Percentiles rank a stretch among this genome's conserved stretches.
Conservation (phyloP, 2,329 filamentous ascomycete genomes). For the Diaporthe humulicola region DNA sequence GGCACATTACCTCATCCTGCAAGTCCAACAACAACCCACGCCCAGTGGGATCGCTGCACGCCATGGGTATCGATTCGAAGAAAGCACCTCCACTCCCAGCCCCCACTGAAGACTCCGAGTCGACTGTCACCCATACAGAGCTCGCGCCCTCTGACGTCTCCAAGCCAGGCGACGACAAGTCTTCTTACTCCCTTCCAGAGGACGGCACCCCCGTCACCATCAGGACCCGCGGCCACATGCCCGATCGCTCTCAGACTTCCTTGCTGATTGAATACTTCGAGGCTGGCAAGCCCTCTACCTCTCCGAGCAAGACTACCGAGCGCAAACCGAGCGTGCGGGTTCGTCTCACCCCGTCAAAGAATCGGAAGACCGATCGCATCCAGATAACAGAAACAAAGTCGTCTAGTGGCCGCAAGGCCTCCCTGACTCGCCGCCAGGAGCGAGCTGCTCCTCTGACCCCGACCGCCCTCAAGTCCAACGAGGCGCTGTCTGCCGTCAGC, state of each 20-base stretch:
- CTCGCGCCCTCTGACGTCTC: slow-evolving; percentile 76
- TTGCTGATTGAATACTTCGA: slow-evolving; percentile 97
- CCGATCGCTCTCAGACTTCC: slow-evolving; percentile 83
- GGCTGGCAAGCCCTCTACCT: slow-evolving; percentile 72
- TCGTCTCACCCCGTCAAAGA: slow-evolving; percentile 84
- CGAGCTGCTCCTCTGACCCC: slow-evolving; percentile 59
- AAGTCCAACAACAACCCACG: slow-evolving; percentile 38
- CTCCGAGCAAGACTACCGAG: slow-evolving; percentile 66
- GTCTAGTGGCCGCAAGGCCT: slow-evolving; percentile 73
- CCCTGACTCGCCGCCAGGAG: slow-evolving; percentile 62
- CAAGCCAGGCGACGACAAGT: slow-evolving; percentile 76
- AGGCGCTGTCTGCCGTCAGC: slow-evolving; percentile 52
- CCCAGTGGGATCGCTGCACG: slow-evolving; percentile 46
- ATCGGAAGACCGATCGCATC: slow-evolving; percentile 79
- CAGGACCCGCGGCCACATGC: slow-evolving; percentile 75
- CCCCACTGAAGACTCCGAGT: slow-evolving; percentile 78
- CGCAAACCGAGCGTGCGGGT: slow-evolving; percentile 86
- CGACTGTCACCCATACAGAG: slow-evolving; percentile 72
- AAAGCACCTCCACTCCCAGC: slow-evolving; percentile 79
- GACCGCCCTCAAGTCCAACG: slow-evolving; percentile 53
- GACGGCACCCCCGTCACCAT: slow-evolving; percentile 95
- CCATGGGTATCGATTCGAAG: slow-evolving; percentile 69
- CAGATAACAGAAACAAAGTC: slow-evolving; percentile 87
- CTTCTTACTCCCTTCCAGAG: slow-evolving; percentile 84
- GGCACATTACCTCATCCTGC: slow-evolving; percentile 40